phyloP scores from a whole-genome alignment of 331 rosid genomes.

The Quercus tomentella region DNA sequence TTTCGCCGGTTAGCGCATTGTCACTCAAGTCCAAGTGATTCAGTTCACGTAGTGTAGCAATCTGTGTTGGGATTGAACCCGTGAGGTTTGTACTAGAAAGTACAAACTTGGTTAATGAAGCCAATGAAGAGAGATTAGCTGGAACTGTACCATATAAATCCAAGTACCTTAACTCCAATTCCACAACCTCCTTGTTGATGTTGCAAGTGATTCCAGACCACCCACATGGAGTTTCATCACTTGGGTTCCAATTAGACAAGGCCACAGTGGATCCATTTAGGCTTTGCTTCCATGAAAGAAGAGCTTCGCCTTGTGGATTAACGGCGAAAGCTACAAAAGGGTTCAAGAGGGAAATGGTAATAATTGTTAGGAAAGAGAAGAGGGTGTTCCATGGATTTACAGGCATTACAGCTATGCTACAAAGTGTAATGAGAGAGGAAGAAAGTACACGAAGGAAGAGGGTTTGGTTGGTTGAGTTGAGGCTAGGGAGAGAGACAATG shows the following conservation, averaged over 20 bases:
- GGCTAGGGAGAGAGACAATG: constrained; percentile 77
- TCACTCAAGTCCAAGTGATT: constrained; percentile 67
- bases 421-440: constrained; percentile 47
- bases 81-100: constrained; percentile 74
- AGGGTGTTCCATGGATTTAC: constrained; percentile 56
- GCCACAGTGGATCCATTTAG: constrained; percentile 51
- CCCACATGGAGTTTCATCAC: constrained; percentile 64
- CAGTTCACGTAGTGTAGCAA: constrained; percentile 40
- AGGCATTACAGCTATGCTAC: constrained; percentile 83
- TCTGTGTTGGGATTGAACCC: constrained; percentile 70
- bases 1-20: constrained; percentile 67
- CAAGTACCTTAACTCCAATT: constrained; percentile 56
- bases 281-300: constrained; percentile 76
- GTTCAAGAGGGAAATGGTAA: constrained; percentile 29
- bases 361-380: constrained; percentile 29
- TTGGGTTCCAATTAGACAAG: constrained; percentile 57
- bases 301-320: constrained; percentile 76
- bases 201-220: constrained; percentile 92
- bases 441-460: constrained; percentile 18
- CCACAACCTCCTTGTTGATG: constrained; percentile 41
- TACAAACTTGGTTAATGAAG: constrained; percentile 49
- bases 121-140: constrained; percentile 53
- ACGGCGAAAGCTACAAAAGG: constrained; percentile 35
- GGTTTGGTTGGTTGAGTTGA: constrained; percentile 33
- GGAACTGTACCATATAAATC: constrained; percentile 71